phyloP scores from a whole-genome alignment of 129 eudicot species.

The Smallanthus sonchifolius region DNA sequence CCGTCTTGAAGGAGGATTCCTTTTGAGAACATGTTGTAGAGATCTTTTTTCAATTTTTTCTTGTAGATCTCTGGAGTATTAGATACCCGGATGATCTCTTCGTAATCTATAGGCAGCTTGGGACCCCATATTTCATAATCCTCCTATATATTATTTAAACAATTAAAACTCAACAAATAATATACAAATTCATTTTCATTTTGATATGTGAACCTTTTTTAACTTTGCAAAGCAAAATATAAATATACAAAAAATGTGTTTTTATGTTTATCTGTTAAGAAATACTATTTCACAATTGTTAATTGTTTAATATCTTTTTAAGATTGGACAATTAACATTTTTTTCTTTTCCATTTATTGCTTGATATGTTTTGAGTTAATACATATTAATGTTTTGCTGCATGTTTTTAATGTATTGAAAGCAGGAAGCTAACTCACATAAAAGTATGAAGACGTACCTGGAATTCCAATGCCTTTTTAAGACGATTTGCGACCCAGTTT shows the following conservation, averaged over 20 bases:
- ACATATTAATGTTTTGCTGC: background rate
- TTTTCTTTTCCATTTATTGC: background rate
- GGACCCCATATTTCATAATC: background rate
- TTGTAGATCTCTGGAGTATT: background rate
- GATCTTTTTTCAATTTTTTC: background rate
- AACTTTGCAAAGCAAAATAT: background rate
- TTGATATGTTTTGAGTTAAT: background rate
- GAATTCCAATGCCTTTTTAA: background rate
- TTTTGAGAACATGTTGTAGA: background rate
- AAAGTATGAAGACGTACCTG: background rate
- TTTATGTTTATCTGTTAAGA: background rate
- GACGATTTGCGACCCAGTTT: background rate
- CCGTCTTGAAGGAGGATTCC: slow-evolving; percentile 12
- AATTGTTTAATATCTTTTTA: background rate
- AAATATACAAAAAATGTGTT: background rate
- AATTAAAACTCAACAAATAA: background rate
- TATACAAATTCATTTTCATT: background rate
- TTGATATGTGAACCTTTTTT: background rate
- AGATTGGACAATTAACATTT: background rate
- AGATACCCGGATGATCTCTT: background rate
- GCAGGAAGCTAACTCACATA: background rate
- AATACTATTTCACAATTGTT: background rate
- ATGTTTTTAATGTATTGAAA: background rate
- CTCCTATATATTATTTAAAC: background rate
- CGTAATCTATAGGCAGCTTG: background rate